phyloP scores from a whole-genome alignment of 208 protist species.

The Acanthamoeba castellanii region DNA sequence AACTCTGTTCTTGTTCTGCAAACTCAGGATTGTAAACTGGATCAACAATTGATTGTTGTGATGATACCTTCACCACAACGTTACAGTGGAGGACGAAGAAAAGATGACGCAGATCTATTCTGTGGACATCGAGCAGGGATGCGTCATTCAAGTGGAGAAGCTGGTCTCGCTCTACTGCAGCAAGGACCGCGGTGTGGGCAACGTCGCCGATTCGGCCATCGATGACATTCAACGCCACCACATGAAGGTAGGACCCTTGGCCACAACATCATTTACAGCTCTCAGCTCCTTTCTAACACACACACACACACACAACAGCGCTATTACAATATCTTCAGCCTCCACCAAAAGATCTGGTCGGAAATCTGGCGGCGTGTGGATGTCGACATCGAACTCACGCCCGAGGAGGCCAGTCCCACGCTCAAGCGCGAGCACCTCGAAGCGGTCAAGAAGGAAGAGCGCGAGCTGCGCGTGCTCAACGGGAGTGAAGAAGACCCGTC shows the following conservation, averaged over 20 bases:
- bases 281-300: background rate
- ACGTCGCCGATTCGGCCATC: background rate
- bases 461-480: constrained; percentile 5
- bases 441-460: constrained; percentile 10
- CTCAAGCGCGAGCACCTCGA: background rate
- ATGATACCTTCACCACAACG: too few species aligned
- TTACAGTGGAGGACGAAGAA: constrained; percentile 18
- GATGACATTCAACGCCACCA: constrained; percentile 18
- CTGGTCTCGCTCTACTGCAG: constrained; percentile 17
- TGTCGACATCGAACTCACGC: constrained; percentile 10
- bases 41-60: too few species aligned
- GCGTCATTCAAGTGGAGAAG: background rate
- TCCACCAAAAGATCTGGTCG: background rate
- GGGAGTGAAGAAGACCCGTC: constrained; percentile 1
- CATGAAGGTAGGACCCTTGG: background rate
- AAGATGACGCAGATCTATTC: constrained; percentile 24
- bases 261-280: background rate
- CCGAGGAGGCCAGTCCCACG: constrained; percentile 5
- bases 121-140: background rate
- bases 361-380: constrained; percentile 3
- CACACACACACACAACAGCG: background rate
- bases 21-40: background rate
- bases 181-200: constrained; percentile 2
- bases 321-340: constrained; percentile 31
- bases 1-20: background rate